Evolutionary conservation across 2,329 filamentous ascomycete genomes (phyloP), one percentile per base, ranked within the genome.

Genomic region (Escovopsis sp.): DNA sequence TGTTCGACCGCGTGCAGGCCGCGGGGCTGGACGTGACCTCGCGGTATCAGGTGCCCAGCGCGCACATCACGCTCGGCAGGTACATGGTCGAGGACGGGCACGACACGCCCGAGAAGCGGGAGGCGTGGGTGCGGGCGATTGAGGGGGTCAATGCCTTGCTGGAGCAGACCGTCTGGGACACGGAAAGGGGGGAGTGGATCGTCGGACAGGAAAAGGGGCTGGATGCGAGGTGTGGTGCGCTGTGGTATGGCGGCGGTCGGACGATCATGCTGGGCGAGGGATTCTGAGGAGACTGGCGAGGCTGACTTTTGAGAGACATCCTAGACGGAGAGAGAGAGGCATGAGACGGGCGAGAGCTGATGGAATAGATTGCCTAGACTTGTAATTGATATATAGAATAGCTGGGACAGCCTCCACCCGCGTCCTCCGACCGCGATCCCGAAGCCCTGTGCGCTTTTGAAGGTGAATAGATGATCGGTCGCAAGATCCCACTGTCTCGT

Each of bases 201-300:
- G 78, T 95, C n/a, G 88, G 89, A 0, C 76, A 93, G 51, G 86
- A 89, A 57, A 81, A 70, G 51, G 88, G 88, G 0, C 62, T 95
- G 42, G 83, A 89, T 53, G 77, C 76, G 44, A 74, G 84, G 36
- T 75, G 72, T 48, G 89, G 89, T 0, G 68, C 71, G 6, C 61
- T 94, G 36, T 96, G 88, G 87, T 95, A 94, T 63, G 89, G 82
- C 31, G 84, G 79, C 24, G 88, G 88, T 1, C 72, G 82, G 48
- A 81, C 76, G 4, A 69, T 94, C 45, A 63, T 70, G 53, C 41
- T 70, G 14, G 76, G 76, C 14, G 75, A 79, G 56, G 76, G 76
- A 0, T 80, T 78, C 54, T 79, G 57, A 30, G 11, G 27, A 30
- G 8, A 9, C 8, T 30, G 48, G 49, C 20, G 34, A 25, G n/a